Base-by-base conservation (phyloP, 495 filamentous ascomycete species). In the Cryomyces minteri region DNA sequence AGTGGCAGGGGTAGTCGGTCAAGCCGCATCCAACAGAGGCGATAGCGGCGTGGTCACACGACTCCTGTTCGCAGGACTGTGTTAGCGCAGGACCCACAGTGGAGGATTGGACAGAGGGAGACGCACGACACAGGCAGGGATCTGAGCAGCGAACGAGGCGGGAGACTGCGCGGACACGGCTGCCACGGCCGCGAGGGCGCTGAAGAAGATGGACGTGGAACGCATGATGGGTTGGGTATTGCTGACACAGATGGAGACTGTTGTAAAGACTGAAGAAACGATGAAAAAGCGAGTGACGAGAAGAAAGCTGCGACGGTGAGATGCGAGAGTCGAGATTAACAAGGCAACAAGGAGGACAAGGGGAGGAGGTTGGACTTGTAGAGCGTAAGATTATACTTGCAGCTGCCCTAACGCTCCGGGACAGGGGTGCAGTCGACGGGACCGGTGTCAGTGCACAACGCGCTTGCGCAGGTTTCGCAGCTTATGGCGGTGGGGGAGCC, bases 1-100 rank as follows among this genome's bases (percentile, higher is more conserved):
- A 48, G 31, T 48, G 46, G 46, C 46, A 48, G 29, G 46, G 40
- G 46, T 43, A 48, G 43, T 48, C 40, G 40, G 40, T 48, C 32
- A 44, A 8, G 31, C 31, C 31, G 46, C 46, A 48, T 5, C 46
- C 46, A 31, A 31, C 31, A 11, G 14, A 28, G 5, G 7, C 1
- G 40, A 48, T 32, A 12, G 46, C 46, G 10, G 40, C 39, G 32
- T n/a, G 40, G 29, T 48, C 40, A 33, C 46, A 48, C 6, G 11
- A 31, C 8, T 18, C 18, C 40, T 43, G 30, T 11, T 9, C 2
- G 40, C n/a, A 18, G 40, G 40, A n/a, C 1, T 1, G 34, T 37
- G 34, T 37, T 3, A 9, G 3, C 9, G 8, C 9, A 12, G 9
- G 34, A 12, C 12, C 12, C 3, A 12, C 12, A 1, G 34, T 9